Percentiles rank a stretch among this genome's conserved stretches.
These are phyloP conservation scores for Boletus fagicola DNA, from an alignment of 768 basidiomycete genomes.

Conservation along the genomic window DNA sequence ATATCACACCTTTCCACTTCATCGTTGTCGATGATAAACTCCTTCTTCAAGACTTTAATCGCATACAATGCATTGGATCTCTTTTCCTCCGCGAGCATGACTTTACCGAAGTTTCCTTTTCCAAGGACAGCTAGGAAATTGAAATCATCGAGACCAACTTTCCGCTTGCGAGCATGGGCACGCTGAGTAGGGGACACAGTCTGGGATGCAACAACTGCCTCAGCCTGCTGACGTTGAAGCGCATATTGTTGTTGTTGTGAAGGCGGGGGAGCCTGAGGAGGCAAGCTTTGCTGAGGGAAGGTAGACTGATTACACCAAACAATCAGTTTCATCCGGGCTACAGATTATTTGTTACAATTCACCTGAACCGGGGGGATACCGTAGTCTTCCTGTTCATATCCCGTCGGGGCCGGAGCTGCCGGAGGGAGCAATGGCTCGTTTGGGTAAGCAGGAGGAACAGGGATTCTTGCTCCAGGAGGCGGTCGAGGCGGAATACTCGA, in stretches of 20 bases:
- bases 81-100: constrained; percentile 99
- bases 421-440: constrained; percentile 34
- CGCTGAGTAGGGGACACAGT: constrained; percentile 40
- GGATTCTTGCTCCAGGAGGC: constrained; percentile 39
- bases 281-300: constrained; percentile 27
- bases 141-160: constrained; percentile 97
- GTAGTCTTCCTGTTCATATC: constrained; percentile 34
- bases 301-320: constrained; percentile 11
- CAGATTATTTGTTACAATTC: neutral
- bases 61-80: constrained; percentile 83
- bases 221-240: constrained; percentile 32
- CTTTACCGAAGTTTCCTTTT: constrained; percentile 99
- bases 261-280: constrained; percentile 18
- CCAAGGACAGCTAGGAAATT: constrained; percentile 98
- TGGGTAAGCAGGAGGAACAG: constrained; percentile 35
- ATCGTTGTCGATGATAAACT: constrained; percentile 99
- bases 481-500: constrained; percentile 36
- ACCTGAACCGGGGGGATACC: constrained; percentile 24
- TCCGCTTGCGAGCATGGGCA: constrained; percentile 59
- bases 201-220: constrained; percentile 25
- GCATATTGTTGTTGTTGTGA: constrained; percentile 27
- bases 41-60: constrained; percentile 99
- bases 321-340: constrained; percentile 4
- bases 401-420: constrained; percentile 11
- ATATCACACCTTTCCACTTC: constrained; percentile 90